Evolutionary conservation across 176 grass and related monocot species (phyloP).

Genomic region (Eleusine indica): DNA sequence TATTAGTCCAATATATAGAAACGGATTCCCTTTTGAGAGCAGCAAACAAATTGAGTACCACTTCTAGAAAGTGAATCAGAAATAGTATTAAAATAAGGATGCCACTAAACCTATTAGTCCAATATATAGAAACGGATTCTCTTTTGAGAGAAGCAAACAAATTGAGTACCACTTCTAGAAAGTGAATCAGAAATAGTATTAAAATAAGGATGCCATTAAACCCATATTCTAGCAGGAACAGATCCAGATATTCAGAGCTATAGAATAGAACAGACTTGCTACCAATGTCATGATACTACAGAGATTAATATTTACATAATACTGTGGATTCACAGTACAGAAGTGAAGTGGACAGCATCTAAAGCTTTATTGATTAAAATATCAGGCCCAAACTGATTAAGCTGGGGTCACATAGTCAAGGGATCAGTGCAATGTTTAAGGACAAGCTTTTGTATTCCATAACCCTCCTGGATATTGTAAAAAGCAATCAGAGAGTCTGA

Average conservation of each 20-base stretch:
- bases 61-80: neutral
- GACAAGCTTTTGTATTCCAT: neutral
- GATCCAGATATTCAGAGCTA: neutral
- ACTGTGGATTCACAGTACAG: neutral
- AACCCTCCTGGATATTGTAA: neutral
- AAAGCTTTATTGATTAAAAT: neutral
- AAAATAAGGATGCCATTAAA: neutral
- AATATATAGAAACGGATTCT: neutral
- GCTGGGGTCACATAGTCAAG: neutral
- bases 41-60: neutral
- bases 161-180: neutral
- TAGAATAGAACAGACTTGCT: neutral
- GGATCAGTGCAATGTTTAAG: too few species aligned
- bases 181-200: neutral
- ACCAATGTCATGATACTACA: neutral
- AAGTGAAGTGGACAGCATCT: neutral
- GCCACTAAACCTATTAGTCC: too few species aligned
- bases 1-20: neutral
- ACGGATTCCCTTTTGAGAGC: neutral
- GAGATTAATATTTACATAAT: neutral
- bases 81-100: neutral
- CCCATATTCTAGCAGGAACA: constrained; percentile 16
- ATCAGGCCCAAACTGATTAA: neutral
- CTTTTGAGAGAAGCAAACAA: neutral
- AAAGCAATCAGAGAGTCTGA: neutral